A percentile compares a stretch with the other conserved stretches of the same genome.
Conservation (phyloP, 73 alveolate species). For the Paramecium octaurelia region DNA sequence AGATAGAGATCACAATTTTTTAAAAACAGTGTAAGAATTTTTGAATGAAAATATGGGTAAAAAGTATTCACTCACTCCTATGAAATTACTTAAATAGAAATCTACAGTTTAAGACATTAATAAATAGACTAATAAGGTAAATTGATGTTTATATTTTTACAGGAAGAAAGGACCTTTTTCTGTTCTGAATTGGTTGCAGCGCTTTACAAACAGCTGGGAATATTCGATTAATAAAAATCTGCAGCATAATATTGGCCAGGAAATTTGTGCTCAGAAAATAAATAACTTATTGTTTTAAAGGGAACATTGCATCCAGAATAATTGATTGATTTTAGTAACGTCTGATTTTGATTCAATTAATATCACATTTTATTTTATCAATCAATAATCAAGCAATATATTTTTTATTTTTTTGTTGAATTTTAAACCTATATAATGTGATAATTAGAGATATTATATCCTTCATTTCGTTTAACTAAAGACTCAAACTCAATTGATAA, state of each 20-base stretch:
- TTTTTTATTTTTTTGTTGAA: neutral
- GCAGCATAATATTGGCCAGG: slow-evolving; percentile 73
- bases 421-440: neutral
- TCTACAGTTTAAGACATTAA: slow-evolving; percentile 47
- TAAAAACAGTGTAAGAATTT: slow-evolving; percentile 62
- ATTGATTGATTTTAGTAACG: slow-evolving; percentile 15
- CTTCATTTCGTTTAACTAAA: no score
- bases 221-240: slow-evolving; percentile 51
- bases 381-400: neutral
- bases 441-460: no score
- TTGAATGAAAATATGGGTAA: slow-evolving; percentile 66
- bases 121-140: slow-evolving; percentile 28
- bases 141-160: neutral
- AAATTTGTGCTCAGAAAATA: slow-evolving; percentile 50
- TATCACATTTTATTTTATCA: neutral
- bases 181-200: slow-evolving; percentile 89
- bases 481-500: no score
- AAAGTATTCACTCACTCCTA: slow-evolving; percentile 60
- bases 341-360: neutral
- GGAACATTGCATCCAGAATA: neutral
- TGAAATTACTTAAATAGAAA: slow-evolving; percentile 59
- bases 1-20: slow-evolving; percentile 59
- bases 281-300: neutral
- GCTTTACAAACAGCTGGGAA: slow-evolving; percentile 75
- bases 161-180: slow-evolving; percentile 72